phyloP scores from a whole-genome alignment of 1,284 basidiomycete genomes.

The Paramarasmius palmivorus region DNA sequence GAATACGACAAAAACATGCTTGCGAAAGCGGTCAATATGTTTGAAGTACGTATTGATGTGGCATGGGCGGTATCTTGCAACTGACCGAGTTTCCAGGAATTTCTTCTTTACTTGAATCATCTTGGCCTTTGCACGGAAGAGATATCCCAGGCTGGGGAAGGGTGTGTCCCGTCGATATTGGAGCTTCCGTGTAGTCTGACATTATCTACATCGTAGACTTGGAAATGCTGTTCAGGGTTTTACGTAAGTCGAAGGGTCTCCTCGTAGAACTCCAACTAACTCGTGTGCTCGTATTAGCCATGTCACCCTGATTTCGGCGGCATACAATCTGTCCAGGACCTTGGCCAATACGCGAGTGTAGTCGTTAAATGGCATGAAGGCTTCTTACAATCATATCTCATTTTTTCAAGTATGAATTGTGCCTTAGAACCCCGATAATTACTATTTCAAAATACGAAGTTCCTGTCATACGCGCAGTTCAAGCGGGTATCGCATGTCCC shows the following conservation, averaged over 20 bases:
- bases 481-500: too few species aligned
- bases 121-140: conserved; percentile 86
- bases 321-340: conserved; percentile 78
- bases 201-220: conserved; percentile 41
- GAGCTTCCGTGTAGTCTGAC: not conserved
- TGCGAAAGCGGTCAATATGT: conserved; percentile 74
- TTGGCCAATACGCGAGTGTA: too few species aligned
- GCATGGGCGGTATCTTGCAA: not conserved
- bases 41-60: conserved; percentile 58
- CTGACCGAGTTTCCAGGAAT: conserved; percentile 47
- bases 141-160: conserved; percentile 78
- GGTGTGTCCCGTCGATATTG: conserved; percentile 37
- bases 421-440: too few species aligned
- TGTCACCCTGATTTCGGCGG: conserved; percentile 80
- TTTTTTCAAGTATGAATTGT: too few species aligned
- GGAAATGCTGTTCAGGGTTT: conserved; percentile 88
- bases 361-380: too few species aligned
- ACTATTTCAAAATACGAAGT: too few species aligned
- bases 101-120: conserved; percentile 82
- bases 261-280: not conserved
- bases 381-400: too few species aligned
- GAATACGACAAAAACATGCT: conserved; percentile 72
- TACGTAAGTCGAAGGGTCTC: conserved; percentile 53
- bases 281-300: conserved; percentile 45
- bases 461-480: too few species aligned